A percentile compares a stretch with the other conserved stretches of the same genome.
These are phyloP conservation scores for Fraxinus angustifolia DNA, from an alignment of 305 asterid genomes.

Conservation along the genomic window DNA sequence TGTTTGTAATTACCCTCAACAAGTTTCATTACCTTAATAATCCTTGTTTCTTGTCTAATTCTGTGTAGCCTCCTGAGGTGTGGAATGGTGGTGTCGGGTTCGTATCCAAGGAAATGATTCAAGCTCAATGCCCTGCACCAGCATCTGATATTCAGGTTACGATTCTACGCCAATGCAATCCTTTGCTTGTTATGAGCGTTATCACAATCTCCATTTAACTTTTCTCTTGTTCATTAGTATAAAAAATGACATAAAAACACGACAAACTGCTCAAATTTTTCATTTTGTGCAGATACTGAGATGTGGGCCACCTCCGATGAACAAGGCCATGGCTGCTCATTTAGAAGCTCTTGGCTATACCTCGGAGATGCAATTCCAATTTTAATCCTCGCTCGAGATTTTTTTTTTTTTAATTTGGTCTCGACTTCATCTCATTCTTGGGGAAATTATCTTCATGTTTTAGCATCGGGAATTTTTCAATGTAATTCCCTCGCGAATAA, in stretches of 20 bases:
- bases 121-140: constrained; percentile 73
- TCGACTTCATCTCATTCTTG: neutral
- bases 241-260: neutral
- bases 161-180: neutral
- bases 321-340: constrained; percentile 65
- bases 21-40: neutral
- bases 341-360: constrained; percentile 50
- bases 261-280: neutral
- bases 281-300: constrained; percentile 40
- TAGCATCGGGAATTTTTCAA: neutral
- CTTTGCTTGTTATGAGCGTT: neutral
- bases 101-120: constrained; percentile 90
- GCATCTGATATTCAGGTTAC: constrained; percentile 70
- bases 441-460: neutral
- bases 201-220: neutral
- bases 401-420: neutral
- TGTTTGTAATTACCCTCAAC: neutral
- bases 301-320: constrained; percentile 69
- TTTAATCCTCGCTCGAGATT: constrained; percentile 15
- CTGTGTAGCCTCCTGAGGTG: constrained; percentile 76
- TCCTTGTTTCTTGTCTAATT: neutral
- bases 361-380: constrained; percentile 58
- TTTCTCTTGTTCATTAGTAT: neutral
- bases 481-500: neutral
- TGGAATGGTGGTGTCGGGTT: constrained; percentile 91